Evolutionary conservation across 2,329 filamentous ascomycete species (phyloP).

Genomic region (Calonectria montana): DNA sequence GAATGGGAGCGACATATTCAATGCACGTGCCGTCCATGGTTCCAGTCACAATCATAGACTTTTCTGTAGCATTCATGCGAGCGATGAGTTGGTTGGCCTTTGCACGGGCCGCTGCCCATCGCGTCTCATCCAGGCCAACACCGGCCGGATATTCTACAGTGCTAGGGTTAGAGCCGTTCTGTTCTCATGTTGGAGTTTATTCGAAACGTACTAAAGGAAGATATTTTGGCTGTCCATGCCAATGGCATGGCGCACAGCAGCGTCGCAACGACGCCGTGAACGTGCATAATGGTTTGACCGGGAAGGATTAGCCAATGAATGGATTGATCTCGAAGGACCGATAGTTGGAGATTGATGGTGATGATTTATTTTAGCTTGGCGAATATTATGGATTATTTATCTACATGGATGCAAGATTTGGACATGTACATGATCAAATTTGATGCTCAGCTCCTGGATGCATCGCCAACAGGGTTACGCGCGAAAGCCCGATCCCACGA

Average conservation of each 20-base stretch:
- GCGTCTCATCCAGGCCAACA: background rate
- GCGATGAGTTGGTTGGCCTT: background rate
- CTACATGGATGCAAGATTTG: too few species aligned
- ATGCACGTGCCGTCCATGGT: background rate
- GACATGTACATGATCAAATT: too few species aligned
- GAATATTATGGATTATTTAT: too few species aligned
- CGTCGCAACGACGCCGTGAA: background rate
- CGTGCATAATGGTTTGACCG: background rate
- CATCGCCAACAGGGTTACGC: background rate
- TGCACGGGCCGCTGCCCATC: background rate
- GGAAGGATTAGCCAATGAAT: background rate
- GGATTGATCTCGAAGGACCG: background rate
- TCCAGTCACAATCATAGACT: background rate
- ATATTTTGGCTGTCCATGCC: background rate
- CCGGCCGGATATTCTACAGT: background rate
- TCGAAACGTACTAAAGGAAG: background rate
- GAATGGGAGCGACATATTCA: background rate
- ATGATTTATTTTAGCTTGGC: too few species aligned
- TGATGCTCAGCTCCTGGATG: background rate
- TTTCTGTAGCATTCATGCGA: background rate
- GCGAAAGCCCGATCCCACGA: background rate
- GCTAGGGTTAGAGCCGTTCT: background rate
- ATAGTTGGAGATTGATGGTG: background rate
- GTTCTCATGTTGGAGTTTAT: background rate
- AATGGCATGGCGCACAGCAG: background rate